Percentiles rank a stretch among this genome's conserved stretches.
Conservation (phyloP, 2,329 filamentous ascomycete species). For the Hypoxylon sp. region DNA sequence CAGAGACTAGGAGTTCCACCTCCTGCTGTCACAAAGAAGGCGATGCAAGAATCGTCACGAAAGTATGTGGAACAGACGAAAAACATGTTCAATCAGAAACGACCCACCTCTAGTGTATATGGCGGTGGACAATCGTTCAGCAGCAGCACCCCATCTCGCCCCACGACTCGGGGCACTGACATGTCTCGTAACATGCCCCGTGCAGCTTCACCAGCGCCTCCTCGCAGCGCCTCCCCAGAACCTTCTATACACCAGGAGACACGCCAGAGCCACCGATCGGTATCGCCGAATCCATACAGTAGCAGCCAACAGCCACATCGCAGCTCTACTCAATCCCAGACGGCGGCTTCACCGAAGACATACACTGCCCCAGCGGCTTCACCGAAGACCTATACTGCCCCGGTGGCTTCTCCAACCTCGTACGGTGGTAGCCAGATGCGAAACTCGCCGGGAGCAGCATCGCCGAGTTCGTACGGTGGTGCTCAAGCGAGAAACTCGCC, state of each 20-base stretch:
- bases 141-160: conserved; percentile 59
- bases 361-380: background rate
- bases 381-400: background rate
- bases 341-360: conserved; percentile 28
- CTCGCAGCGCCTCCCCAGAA: conserved; percentile 72
- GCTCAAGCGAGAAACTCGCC: conserved; percentile 52
- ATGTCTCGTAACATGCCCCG: conserved; percentile 70
- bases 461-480: conserved; percentile 43
- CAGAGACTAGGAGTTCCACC: conserved; percentile 88
- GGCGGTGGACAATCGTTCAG: conserved; percentile 50
- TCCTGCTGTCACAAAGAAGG: conserved; percentile 89
- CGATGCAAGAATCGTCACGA: conserved; percentile 95
- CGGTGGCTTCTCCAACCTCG: conserved; percentile 29
- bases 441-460: conserved; percentile 36
- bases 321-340: conserved; percentile 36
- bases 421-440: conserved; percentile 30
- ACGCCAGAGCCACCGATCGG: conserved; percentile 50
- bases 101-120: conserved; percentile 54
- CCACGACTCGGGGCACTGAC: conserved; percentile 69
- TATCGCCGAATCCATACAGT: conserved; percentile 47
- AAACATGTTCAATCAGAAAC: conserved; percentile 73
- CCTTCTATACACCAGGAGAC: conserved; percentile 65
- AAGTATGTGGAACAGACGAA: conserved; percentile 87
- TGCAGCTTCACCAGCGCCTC: conserved; percentile 75
- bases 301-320: conserved; percentile 47